phyloP scores from a whole-genome alignment of 2,329 filamentous ascomycete species.

The Xylariales sp. region DNA sequence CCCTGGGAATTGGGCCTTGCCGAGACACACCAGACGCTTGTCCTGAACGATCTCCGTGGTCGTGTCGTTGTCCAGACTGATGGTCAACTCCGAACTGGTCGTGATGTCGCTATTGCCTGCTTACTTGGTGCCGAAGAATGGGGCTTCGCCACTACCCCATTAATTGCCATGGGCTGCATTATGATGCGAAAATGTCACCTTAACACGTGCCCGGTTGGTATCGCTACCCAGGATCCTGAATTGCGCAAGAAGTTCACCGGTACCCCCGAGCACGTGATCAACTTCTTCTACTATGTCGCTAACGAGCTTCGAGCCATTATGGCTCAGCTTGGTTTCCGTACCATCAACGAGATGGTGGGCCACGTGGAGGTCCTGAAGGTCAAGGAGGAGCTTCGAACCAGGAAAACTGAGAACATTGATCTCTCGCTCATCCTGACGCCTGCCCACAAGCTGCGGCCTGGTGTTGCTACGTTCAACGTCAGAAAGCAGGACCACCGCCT shows the following conservation, averaged over 20 bases:
- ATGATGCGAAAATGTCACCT: slow-evolving; percentile 78
- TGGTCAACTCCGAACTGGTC: slow-evolving; percentile 85
- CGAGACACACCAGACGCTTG: slow-evolving; percentile 93
- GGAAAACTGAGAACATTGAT: slow-evolving; percentile 90
- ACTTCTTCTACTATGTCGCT: slow-evolving; percentile 97
- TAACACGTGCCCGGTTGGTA: slow-evolving; percentile 86
- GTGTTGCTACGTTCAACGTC: slow-evolving; percentile 94
- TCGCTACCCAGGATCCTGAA: slow-evolving; percentile 93
- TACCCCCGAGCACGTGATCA: slow-evolving; percentile 93
- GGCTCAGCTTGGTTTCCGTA: slow-evolving; percentile 91
- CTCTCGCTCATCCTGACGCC: slow-evolving; percentile 89
- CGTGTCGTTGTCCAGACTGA: slow-evolving; percentile 96
- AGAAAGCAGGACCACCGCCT: slow-evolving; percentile 96
- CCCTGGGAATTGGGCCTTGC: slow-evolving; percentile 96
- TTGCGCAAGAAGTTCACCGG: slow-evolving; percentile 90
- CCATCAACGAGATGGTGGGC: slow-evolving; percentile 96
- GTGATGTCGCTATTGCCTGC: slow-evolving; percentile 92
- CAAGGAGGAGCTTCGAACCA: slow-evolving; percentile 79
- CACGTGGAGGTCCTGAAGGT: slow-evolving; percentile 82
- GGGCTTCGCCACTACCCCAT: slow-evolving; percentile 89
- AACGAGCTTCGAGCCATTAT: slow-evolving; percentile 97
- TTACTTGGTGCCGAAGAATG: slow-evolving; percentile 96
- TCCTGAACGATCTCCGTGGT: slow-evolving; percentile 91
- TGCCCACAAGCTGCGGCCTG: slow-evolving; percentile 90
- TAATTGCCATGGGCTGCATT: slow-evolving; percentile 96